These are phyloP conservation scores for Gleditsia sinensis DNA, from an alignment of 306 rosid species.

Conservation along the genomic window DNA sequence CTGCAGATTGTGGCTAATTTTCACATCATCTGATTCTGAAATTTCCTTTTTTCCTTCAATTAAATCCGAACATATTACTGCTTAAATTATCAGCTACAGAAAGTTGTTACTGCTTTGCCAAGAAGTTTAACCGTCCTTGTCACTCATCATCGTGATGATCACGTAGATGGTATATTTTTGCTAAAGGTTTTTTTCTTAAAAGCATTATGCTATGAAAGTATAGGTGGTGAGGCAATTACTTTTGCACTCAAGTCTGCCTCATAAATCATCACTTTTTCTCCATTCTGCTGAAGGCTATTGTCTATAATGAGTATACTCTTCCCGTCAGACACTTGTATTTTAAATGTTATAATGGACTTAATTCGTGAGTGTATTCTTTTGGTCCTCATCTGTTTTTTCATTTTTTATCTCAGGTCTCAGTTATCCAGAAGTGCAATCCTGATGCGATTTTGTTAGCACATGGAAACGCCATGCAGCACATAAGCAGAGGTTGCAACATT, in stretches of 20 bases:
- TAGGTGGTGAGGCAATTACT: constrained; percentile 4
- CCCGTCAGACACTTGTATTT: constrained; percentile 9
- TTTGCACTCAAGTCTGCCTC: constrained; percentile 25
- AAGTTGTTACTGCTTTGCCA: constrained; percentile 72
- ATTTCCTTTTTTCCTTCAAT: constrained; percentile 14
- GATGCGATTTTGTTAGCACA: constrained; percentile 75
- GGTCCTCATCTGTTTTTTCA: constrained; percentile 3
- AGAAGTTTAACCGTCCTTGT: constrained; percentile 76
- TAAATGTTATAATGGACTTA: neutral
- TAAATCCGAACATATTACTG: constrained; percentile 31
- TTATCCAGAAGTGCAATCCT: constrained; percentile 80
- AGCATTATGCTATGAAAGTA: constrained; percentile 11
- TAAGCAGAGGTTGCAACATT: constrained; percentile 62
- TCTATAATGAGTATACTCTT: constrained; percentile 18
- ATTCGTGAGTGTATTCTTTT: neutral
- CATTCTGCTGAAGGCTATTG: constrained; percentile 16
- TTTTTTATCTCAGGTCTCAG: constrained; percentile 68
- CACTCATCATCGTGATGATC: constrained; percentile 88
- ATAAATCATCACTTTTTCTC: constrained; percentile 5
- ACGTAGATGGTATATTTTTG: constrained; percentile 74
- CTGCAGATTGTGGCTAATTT: neutral
- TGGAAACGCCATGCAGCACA: constrained; percentile 72
- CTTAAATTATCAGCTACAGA: constrained; percentile 63
- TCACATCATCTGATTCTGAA: constrained; percentile 6
- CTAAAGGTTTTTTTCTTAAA: constrained; percentile 9